Evolutionary conservation across 2,329 filamentous ascomycete genomes (phyloP).

Genomic region (Ophiostoma australiae): DNA sequence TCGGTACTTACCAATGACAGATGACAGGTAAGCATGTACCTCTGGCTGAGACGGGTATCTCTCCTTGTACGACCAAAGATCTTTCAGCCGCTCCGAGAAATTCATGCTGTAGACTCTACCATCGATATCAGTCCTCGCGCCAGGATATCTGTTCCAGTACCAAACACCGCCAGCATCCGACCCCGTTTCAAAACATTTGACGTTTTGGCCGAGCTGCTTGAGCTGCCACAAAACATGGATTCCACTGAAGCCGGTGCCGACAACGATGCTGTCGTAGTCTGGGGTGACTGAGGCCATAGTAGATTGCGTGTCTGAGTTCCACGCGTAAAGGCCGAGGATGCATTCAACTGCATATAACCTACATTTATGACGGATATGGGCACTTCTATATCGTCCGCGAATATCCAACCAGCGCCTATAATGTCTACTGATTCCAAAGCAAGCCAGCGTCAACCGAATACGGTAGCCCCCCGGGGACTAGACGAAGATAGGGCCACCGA

Average conservation of each 20-base stretch:
- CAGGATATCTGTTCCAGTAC: slow-evolving; percentile 71
- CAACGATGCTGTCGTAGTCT: slow-evolving; percentile 52
- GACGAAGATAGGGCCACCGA: neutral
- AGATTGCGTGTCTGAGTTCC: neutral
- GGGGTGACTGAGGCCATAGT: neutral
- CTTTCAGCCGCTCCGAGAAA: slow-evolving; percentile 51
- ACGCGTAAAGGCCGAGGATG: neutral
- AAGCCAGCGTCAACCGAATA: neutral
- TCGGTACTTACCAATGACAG: slow-evolving; percentile 13
- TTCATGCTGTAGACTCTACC: slow-evolving; percentile 57
- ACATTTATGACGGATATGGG: neutral
- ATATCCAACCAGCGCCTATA: neutral
- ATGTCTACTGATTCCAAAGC: neutral
- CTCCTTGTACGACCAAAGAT: slow-evolving; percentile 44
- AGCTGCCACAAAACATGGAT: slow-evolving; percentile 66
- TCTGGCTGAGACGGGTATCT: slow-evolving; percentile 22
- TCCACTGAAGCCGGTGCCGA: slow-evolving; percentile 69
- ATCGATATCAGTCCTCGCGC: slow-evolving; percentile 67
- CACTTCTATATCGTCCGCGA: neutral
- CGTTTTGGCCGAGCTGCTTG: slow-evolving; percentile 51
- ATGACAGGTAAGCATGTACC: slow-evolving; percentile 20
- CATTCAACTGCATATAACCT: neutral
- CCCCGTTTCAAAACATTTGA: slow-evolving; percentile 63
- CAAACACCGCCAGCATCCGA: slow-evolving; percentile 69
- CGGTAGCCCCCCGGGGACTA: neutral